A percentile compares a stretch with the other conserved stretches of the same genome.
phyloP scores from a whole-genome alignment of 352 stramenopile genomes.

The Thraustotheca clavata region DNA sequence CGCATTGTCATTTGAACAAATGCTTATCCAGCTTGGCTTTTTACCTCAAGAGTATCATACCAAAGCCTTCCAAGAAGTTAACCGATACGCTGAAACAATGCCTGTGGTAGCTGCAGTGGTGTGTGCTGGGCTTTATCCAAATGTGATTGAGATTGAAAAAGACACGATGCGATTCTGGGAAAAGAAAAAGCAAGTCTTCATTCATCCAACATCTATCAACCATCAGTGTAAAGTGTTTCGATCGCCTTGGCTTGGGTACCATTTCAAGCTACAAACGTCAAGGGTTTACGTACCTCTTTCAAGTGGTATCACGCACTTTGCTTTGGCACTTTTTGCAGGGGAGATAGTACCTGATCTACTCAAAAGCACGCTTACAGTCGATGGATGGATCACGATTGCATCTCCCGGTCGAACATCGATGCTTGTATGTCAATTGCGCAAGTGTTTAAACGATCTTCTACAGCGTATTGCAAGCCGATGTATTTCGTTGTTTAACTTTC shows the following conservation, averaged over 20 bases:
- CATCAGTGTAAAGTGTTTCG: constrained; percentile 43
- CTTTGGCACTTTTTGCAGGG: constrained; percentile 65
- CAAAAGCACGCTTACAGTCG: background rate
- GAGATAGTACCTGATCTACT: constrained; percentile 30
- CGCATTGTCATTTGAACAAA: constrained; percentile 59
- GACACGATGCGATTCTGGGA: constrained; percentile 28
- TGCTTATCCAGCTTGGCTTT: constrained; percentile 66
- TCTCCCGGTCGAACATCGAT: constrained; percentile 7
- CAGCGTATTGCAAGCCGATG: background rate
- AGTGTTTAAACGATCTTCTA: constrained; percentile 1
- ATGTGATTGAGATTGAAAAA: constrained; percentile 78
- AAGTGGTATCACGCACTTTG: constrained; percentile 48
- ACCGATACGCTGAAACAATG: constrained; percentile 30
- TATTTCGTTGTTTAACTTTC: background rate
- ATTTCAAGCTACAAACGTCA: constrained; percentile 77
- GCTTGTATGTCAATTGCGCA: constrained; percentile 9
- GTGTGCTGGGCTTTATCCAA: constrained; percentile 84
- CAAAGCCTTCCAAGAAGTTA: background rate
- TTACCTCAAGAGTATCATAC: constrained; percentile 19
- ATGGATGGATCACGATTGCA: constrained; percentile 2
- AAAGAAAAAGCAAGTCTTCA: constrained; percentile 37
- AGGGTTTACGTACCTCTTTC: constrained; percentile 68
- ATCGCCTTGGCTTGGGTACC: constrained; percentile 64
- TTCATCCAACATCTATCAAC: constrained; percentile 72
- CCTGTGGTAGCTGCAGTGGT: constrained; percentile 58